These are phyloP conservation scores for Leishmania major DNA, from an alignment of 208 protist species.

Conservation along the genomic window DNA sequence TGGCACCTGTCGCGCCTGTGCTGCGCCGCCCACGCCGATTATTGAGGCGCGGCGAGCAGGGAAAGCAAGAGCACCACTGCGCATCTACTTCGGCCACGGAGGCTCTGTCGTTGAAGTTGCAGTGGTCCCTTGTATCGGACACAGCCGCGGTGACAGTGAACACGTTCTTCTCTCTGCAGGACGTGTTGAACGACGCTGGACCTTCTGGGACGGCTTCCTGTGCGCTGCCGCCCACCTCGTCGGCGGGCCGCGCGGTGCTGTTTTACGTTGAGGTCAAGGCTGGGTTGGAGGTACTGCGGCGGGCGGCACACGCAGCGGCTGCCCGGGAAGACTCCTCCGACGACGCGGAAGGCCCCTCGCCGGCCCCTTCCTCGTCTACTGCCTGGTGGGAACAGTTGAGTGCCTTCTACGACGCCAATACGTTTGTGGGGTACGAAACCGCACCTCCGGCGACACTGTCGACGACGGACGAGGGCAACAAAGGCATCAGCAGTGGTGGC, in stretches of 20 bases:
- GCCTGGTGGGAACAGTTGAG: slow-evolving; percentile 5
- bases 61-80: neutral
- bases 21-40: neutral
- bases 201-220: neutral
- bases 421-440: neutral
- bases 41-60: neutral
- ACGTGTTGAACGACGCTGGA: neutral
- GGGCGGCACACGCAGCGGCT: neutral
- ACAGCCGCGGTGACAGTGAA: slow-evolving; percentile 1
- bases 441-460: neutral
- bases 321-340: neutral
- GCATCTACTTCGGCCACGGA: neutral
- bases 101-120: slow-evolving; percentile 2
- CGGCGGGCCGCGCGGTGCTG: neutral
- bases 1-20: neutral
- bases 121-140: slow-evolving; percentile 7
- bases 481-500: neutral
- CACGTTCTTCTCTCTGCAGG: slow-evolving; percentile 5
- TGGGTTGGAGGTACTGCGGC: slow-evolving; percentile 16
- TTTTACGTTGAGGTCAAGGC: slow-evolving; percentile 23
- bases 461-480: neutral
- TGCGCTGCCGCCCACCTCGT: neutral
- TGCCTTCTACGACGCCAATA: slow-evolving; percentile 8
- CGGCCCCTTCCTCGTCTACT: neutral
- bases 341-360: neutral